A percentile compares a stretch with the other conserved stretches of the same genome.
These are phyloP conservation scores for Aureobasidium sp. DNA, from an alignment of 2,329 filamentous ascomycete genomes.

Conservation along the genomic window DNA sequence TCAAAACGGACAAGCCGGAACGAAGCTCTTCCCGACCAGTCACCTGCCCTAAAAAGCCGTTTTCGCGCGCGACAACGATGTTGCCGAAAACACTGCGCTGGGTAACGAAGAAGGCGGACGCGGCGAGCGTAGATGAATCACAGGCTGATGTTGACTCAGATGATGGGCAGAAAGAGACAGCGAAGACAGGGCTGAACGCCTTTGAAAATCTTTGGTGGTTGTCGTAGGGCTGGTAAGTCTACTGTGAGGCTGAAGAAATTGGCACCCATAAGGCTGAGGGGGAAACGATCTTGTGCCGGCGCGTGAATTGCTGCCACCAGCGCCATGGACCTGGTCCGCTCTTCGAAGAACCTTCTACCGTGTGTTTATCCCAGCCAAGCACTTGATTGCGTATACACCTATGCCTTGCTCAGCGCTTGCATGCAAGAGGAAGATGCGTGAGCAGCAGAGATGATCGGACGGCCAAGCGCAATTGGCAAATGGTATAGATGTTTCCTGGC, in stretches of 20 bases:
- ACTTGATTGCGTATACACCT: too few relatives aligned
- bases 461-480: background rate
- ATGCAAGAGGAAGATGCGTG: background rate
- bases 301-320: background rate
- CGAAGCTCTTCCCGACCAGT: background rate
- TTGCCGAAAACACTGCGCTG: background rate
- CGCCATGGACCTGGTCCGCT: background rate
- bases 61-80: background rate
- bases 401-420: background rate
- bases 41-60: background rate
- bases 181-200: background rate
- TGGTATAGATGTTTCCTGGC: too few relatives aligned
- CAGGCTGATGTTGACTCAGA: background rate
- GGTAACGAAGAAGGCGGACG: background rate
- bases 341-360: background rate
- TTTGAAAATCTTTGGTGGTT: background rate
- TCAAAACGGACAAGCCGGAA: background rate
- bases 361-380: background rate
- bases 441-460: background rate
- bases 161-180: background rate
- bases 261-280: too few relatives aligned
- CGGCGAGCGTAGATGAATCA: background rate
- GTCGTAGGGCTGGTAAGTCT: background rate
- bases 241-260: too few relatives aligned
- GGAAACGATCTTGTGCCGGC: background rate